Percentiles rank a stretch among this genome's conserved stretches.
phyloP scores from a whole-genome alignment of 148 eudicot genomes.

The Drosera capensis region DNA sequence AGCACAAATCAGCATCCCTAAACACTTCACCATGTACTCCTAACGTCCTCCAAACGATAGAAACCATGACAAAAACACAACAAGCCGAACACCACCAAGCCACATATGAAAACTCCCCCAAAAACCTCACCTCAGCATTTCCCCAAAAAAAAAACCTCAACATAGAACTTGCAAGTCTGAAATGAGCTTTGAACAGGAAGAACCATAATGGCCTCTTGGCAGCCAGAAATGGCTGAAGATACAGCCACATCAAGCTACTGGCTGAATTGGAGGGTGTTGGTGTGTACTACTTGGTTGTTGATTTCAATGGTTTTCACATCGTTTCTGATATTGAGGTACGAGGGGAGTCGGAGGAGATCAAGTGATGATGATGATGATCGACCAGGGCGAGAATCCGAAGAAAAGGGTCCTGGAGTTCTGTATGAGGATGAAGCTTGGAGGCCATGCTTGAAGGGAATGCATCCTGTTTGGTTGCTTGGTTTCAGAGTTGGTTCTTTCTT shows the following conservation, averaged over 20 bases:
- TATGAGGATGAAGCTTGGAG: constrained; percentile 71
- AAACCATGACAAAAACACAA: no score
- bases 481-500: constrained; percentile 44
- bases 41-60: no score
- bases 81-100: no score
- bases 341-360: constrained; percentile 37
- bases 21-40: no score
- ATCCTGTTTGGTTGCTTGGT: constrained; percentile 65
- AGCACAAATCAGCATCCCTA: no score
- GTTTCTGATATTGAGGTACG: constrained; percentile 37
- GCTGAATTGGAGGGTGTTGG: constrained; percentile 73
- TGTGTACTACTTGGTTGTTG: constrained; percentile 46
- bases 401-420: constrained; percentile 28
- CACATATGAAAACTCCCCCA: no score
- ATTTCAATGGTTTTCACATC: constrained; percentile 33
- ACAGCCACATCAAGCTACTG: constrained; percentile 53
- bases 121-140: no score
- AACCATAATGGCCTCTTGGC: constrained; percentile 44
- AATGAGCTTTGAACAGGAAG: constrained; percentile 53
- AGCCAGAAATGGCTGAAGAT: constrained; percentile 35
- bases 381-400: background rate
- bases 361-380: constrained; percentile 6
- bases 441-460: constrained; percentile 47
- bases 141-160: no score
- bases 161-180: background rate